Conservation (phyloP, 2,329 filamentous ascomycete species). For the Penicillium sp. region DNA sequence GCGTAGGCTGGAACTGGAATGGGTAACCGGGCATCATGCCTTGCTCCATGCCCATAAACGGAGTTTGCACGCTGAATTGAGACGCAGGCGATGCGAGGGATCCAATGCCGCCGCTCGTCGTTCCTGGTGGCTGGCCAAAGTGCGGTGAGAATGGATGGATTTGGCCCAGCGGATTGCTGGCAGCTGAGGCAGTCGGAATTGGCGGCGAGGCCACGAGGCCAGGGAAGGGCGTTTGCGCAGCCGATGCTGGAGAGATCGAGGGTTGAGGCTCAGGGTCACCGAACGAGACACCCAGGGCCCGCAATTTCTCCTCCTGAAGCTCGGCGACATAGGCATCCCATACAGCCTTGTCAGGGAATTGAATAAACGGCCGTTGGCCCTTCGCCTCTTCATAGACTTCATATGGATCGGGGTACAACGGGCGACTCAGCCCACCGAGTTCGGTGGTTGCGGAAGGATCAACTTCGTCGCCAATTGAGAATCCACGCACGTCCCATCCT, state of each 20-base stretch:
- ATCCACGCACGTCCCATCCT: slow-evolving; percentile 48
- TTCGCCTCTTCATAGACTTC: slow-evolving; percentile 42
- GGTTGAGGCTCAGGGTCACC: slow-evolving; percentile 70
- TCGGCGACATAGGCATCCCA: slow-evolving; percentile 81
- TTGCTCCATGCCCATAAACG: slow-evolving; percentile 60
- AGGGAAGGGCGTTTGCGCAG: slow-evolving; percentile 67
- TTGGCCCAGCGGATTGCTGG: slow-evolving; percentile 66
- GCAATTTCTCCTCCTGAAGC: slow-evolving; percentile 86
- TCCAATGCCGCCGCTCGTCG: slow-evolving; percentile 64
- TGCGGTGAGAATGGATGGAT: slow-evolving; percentile 66
- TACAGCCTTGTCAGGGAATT: slow-evolving; percentile 52
- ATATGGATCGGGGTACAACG: slow-evolving; percentile 45
- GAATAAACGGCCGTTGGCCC: slow-evolving; percentile 37
- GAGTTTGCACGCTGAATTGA: slow-evolving; percentile 60
- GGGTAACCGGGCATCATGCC: slow-evolving; percentile 69
- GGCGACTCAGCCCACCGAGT: slow-evolving; percentile 47
- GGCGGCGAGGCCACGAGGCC: slow-evolving; percentile 81
- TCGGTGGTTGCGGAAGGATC: slow-evolving; percentile 30
- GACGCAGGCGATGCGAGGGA: slow-evolving; percentile 73
- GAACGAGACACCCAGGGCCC: slow-evolving; percentile 83
- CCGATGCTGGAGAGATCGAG: slow-evolving; percentile 68
- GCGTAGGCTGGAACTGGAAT: slow-evolving; percentile 64
- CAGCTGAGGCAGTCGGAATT: slow-evolving; percentile 74
- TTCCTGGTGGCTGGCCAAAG: slow-evolving; percentile 56
- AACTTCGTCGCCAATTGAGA: slow-evolving; percentile 37